Conservation (phyloP, 78 protist genomes). For the Reticulomyxa filosa region DNA sequence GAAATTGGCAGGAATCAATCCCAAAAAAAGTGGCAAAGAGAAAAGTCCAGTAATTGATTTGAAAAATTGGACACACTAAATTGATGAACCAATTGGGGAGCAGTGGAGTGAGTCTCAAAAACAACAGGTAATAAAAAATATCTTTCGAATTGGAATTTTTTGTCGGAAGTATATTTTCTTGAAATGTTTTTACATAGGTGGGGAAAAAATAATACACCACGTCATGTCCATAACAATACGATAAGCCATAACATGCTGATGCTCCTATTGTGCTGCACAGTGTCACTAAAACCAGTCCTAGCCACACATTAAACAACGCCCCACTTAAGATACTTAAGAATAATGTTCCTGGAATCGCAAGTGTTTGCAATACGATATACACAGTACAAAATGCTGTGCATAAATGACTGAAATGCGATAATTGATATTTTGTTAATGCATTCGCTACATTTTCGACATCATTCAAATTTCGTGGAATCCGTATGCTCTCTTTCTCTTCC, state of each 20-base stretch:
- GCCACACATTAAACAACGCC: constrained; percentile 28
- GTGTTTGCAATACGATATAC: constrained; percentile 36
- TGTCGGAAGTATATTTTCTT: neutral
- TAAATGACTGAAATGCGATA: too few species aligned
- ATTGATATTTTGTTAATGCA: too few species aligned
- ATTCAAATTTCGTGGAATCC: too few species aligned
- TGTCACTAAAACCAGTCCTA: constrained; percentile 36
- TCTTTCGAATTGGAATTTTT: neutral
- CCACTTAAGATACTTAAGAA: constrained; percentile 28
- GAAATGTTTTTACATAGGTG: constrained; percentile 2
- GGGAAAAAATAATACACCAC: constrained; percentile 19
- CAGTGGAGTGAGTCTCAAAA: constrained; percentile 37
- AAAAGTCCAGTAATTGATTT: constrained; percentile 18
- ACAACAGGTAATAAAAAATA: constrained; percentile 28
- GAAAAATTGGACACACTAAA: constrained; percentile 36
- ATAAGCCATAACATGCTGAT: constrained; percentile 13
- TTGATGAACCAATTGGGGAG: constrained; percentile 49
- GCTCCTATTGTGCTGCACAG: constrained; percentile 11
- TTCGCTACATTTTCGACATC: too few species aligned
- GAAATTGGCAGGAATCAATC: constrained; percentile 34
- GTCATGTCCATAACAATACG: constrained; percentile 15
- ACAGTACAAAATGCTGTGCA: too few species aligned
- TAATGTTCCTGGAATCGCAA: constrained; percentile 38
- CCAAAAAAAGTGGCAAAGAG: constrained; percentile 34
- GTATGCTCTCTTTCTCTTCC: too few species aligned